Base-by-base conservation (phyloP, 2,329 filamentous ascomycete genomes). In the Aspergillus quadricinctus region DNA sequence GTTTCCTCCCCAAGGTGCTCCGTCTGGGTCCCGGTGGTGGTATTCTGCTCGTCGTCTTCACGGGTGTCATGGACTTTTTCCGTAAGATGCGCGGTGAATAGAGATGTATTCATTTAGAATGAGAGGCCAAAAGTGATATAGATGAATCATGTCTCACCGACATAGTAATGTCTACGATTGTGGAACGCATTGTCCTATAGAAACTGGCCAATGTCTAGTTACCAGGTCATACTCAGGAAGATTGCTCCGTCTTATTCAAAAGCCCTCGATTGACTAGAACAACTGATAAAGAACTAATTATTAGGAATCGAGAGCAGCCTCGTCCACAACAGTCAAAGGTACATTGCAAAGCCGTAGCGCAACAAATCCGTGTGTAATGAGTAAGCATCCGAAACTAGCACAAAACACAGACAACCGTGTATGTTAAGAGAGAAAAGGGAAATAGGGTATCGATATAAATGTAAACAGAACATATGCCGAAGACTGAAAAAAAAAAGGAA, bases 1-100 rank as follows among this genome's bases (percentile, higher is more conserved):
- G 94, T 17, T 99, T 99, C 83, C 71, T 94, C 61, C 94, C 94
- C 65, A 99, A 99, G 84, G 94, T 97, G 37, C 80, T 96, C 61
- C 81, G 89, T 77, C 73, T 88, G 62, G 86, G 88, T 59, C 88
- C 88, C 28, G 88, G 84, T 66, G 84, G 84, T 71, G 84, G 84
- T 78, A 86, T 80, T 52, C 64, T 80, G 55, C 67, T 80, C 41
- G 78, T 80, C 35, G 78, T 80, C 5, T 80, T 78, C 66, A 80
- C 78, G 17, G 71, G 71, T 40, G 74, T 80, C 25, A 80, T 79
- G 74, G 92, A 97, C 73, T 96, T 95, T 75, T 96, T 97, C 87
- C 85, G 90, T 67, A 85, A 84, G 66, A 83, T 85, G 74, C 79
- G 83, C 58, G 78, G 70, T 10, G 77, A 78, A 53, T 69, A 65